Conservation (phyloP, 768 basidiomycete species). For the Phylloporus rhodoxanthus region DNA sequence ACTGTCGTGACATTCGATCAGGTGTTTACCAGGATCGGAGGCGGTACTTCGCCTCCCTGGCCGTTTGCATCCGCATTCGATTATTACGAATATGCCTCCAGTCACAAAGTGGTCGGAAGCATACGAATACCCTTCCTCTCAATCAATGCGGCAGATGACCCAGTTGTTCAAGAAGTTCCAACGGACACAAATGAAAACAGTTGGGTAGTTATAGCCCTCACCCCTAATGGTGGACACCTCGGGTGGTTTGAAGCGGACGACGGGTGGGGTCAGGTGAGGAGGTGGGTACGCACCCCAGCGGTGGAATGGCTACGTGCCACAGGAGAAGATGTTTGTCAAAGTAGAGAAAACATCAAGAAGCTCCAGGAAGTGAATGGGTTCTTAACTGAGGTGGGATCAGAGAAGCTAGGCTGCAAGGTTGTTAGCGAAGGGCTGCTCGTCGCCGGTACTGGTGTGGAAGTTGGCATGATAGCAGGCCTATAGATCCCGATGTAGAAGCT, state of each 20-base stretch:
- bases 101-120: conserved; percentile 51
- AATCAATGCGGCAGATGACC: conserved; percentile 73
- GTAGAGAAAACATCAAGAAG: conserved; percentile 26
- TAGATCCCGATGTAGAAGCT: conserved; percentile 29
- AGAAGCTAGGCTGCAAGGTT: conserved; percentile 53
- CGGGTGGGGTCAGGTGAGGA: conserved; percentile 27
- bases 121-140: conserved; percentile 71
- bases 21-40: conserved; percentile 59
- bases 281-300: conserved; percentile 70
- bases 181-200: conserved; percentile 48
- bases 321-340: conserved; percentile 45
- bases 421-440: conserved; percentile 49
- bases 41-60: conserved; percentile 57
- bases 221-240: conserved; percentile 66
- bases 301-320: conserved; percentile 64
- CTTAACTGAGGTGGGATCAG: conserved; percentile 51
- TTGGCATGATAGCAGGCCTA: conserved; percentile 57
- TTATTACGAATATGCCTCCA: conserved; percentile 52
- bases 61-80: conserved; percentile 41
- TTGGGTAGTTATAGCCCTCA: conserved; percentile 55
- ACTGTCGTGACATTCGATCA: conserved; percentile 57
- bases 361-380: conserved; percentile 54
- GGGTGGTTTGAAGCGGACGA: conserved; percentile 71
- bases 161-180: conserved; percentile 61
- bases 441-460: conserved; percentile 47